These are phyloP conservation scores for Mortierella sp. DNA, from an alignment of 371 early-diverging fungal genomes.

Conservation along the genomic window DNA sequence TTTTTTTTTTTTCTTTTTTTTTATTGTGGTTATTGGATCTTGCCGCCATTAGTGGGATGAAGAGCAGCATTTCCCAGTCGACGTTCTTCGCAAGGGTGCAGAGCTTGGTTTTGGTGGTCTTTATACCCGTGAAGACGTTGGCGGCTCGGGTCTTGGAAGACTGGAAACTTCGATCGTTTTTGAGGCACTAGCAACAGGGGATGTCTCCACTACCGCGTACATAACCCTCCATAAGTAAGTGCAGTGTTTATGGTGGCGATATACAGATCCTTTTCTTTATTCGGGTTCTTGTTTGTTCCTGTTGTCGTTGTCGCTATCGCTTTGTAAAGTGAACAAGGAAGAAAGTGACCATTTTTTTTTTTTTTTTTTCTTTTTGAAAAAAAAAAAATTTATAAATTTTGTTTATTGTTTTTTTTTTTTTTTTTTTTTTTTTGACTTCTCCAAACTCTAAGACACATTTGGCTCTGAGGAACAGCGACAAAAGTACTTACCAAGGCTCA, in stretches of 20 bases:
- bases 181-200: constrained; percentile 68
- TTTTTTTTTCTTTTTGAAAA: no score
- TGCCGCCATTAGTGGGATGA: constrained; percentile 60
- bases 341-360: neutral
- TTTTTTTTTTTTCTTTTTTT: no score
- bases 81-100: constrained; percentile 65
- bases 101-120: constrained; percentile 70
- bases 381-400: neutral
- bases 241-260: no score
- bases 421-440: neutral
- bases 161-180: constrained; percentile 65
- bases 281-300: neutral
- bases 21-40: neutral
- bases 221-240: constrained; percentile 70
- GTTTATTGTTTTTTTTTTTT: neutral
- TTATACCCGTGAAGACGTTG: constrained; percentile 59
- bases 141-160: constrained; percentile 64
- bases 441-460: constrained; percentile 56
- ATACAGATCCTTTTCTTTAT: neutral
- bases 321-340: neutral
- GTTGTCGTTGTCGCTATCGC: neutral
- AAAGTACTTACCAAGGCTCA: constrained; percentile 62
- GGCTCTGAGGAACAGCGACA: constrained; percentile 63
- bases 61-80: constrained; percentile 62
- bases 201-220: constrained; percentile 71